Percentiles rank a stretch among this genome's conserved stretches.
Evolutionary conservation across 768 basidiomycete genomes (phyloP).

Genomic region (Clitopilus hobsonii): DNA sequence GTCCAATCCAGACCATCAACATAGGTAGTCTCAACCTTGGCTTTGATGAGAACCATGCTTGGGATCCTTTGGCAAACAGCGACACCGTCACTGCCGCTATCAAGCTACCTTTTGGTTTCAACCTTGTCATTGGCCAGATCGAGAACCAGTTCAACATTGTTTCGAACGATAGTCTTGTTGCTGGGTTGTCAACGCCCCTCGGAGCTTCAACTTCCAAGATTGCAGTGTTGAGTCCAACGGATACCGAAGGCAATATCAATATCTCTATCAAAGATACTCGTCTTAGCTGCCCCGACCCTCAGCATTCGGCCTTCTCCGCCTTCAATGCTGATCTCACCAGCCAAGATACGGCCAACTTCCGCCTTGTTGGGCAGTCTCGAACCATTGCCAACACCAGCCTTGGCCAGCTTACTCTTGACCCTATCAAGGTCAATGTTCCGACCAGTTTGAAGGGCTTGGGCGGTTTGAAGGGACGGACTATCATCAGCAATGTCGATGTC

Average conservation of each 20-base stretch:
- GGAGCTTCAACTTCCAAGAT: slow-evolving; percentile 63
- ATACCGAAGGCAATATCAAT: slow-evolving; percentile 61
- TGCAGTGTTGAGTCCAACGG: slow-evolving; percentile 40
- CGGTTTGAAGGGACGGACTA: slow-evolving; percentile 52
- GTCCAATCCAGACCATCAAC: slow-evolving; percentile 59
- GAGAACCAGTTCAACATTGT: slow-evolving; percentile 62
- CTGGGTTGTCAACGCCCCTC: slow-evolving; percentile 55
- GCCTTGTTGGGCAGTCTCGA: slow-evolving; percentile 53
- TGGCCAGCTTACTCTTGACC: slow-evolving; percentile 63
- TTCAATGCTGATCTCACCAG: slow-evolving; percentile 61
- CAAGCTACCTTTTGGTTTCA: slow-evolving; percentile 74
- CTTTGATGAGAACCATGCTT: slow-evolving; percentile 50
- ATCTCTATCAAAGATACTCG: slow-evolving; percentile 55
- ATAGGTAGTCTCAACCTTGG: slow-evolving; percentile 56
- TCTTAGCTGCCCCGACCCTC: slow-evolving; percentile 40
- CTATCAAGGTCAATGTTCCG: slow-evolving; percentile 69
- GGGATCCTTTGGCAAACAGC: slow-evolving; percentile 54
- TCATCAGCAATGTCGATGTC: slow-evolving; percentile 60
- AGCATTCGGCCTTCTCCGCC: slow-evolving; percentile 47
- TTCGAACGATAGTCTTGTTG: slow-evolving; percentile 46
- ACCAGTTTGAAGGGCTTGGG: slow-evolving; percentile 55
- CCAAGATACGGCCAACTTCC: slow-evolving; percentile 41
- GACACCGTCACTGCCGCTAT: slow-evolving; percentile 49
- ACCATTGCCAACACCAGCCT: slow-evolving; percentile 59
- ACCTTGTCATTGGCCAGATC: slow-evolving; percentile 52